Evolutionary conservation across 768 basidiomycete genomes (phyloP).

Genomic region (Symmetrospora coprosmae): DNA sequence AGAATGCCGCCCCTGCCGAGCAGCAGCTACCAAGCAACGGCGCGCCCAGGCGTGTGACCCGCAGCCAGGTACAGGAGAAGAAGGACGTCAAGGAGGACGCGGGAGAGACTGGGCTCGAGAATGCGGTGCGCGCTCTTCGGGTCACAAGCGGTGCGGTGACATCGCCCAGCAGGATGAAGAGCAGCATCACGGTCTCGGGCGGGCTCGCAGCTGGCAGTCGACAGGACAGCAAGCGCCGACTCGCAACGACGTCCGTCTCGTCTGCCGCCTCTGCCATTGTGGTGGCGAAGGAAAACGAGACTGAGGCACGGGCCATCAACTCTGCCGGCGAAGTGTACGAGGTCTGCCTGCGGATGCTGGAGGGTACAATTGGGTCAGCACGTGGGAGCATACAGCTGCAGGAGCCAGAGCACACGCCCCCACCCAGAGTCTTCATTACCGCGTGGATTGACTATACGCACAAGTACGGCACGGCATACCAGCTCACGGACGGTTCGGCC

Average conservation of each 20-base stretch:
- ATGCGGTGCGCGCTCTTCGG: background rate
- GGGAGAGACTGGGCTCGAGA: background rate
- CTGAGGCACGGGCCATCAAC: background rate
- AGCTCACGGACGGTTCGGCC: slow-evolving; percentile 83
- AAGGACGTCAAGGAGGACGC: background rate
- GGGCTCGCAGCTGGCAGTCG: too few relatives aligned
- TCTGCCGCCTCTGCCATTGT: background rate
- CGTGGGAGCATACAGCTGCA: background rate
- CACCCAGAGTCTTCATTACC: slow-evolving; percentile 64
- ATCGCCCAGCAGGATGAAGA: background rate
- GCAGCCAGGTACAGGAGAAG: background rate
- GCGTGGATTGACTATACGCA: slow-evolving; percentile 99
- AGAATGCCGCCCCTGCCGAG: background rate
- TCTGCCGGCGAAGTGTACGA: slow-evolving; percentile 26
- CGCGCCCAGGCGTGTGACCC: background rate
- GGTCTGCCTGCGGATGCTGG: slow-evolving; percentile 20
- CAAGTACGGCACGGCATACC: slow-evolving; percentile 99
- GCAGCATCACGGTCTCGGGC: background rate
- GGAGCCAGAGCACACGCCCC: slow-evolving; percentile 1
- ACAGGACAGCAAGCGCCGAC: background rate
- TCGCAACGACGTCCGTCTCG: too few relatives aligned
- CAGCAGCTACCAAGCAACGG: too few relatives aligned
- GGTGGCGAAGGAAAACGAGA: background rate
- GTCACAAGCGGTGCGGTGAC: slow-evolving; percentile 4
- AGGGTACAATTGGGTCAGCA: slow-evolving; percentile 6